Percentiles rank a stretch among this genome's conserved stretches.
Conservation (phyloP, 371 early-diverging fungal genomes). For the Chytridium lagenaria region DNA sequence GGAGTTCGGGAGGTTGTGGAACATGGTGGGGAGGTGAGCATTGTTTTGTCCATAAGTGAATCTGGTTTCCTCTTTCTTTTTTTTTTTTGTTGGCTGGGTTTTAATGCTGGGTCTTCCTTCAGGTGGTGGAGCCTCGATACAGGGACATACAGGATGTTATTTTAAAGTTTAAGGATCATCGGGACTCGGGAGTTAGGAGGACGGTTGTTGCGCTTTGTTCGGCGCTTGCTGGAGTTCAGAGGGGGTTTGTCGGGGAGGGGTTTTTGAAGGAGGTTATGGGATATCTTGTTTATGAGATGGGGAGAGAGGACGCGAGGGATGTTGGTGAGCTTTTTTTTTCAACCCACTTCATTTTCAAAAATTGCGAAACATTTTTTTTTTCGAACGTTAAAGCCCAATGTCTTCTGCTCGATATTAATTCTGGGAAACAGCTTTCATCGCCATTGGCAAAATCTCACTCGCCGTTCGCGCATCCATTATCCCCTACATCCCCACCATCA, state of each 20-base stretch:
- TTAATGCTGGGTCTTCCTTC: conserved; percentile 11
- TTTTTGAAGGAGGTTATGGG: conserved; percentile 77
- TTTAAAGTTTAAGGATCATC: conserved; percentile 76
- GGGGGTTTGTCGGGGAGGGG: conserved; percentile 71
- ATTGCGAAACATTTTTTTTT: conserved; percentile 57
- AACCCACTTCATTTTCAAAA: neutral
- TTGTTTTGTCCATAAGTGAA: too few relatives aligned
- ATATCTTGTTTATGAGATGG: conserved; percentile 73
- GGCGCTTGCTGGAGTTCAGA: conserved; percentile 79
- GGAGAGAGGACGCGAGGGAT: conserved; percentile 77
- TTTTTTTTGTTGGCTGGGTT: neutral
- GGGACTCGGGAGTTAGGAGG: conserved; percentile 79
- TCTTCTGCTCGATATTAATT: too few relatives aligned
- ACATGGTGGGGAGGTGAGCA: conserved; percentile 81
- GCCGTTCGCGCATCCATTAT: conserved; percentile 79
- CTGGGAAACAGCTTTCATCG: conserved; percentile 82
- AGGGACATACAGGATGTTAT: conserved; percentile 76
- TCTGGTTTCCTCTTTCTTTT: neutral
- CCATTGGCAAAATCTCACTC: conserved; percentile 85
- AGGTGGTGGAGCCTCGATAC: conserved; percentile 85
- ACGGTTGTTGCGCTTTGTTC: conserved; percentile 86
- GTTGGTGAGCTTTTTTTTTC: conserved; percentile 54
- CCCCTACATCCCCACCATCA: conserved; percentile 76
- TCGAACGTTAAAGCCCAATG: too few relatives aligned
- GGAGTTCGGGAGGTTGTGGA: conserved; percentile 77